Evolutionary conservation across 192 early-diverging fungal species (phyloP).

Genomic region (Borealophlyctis nickersoniae): DNA sequence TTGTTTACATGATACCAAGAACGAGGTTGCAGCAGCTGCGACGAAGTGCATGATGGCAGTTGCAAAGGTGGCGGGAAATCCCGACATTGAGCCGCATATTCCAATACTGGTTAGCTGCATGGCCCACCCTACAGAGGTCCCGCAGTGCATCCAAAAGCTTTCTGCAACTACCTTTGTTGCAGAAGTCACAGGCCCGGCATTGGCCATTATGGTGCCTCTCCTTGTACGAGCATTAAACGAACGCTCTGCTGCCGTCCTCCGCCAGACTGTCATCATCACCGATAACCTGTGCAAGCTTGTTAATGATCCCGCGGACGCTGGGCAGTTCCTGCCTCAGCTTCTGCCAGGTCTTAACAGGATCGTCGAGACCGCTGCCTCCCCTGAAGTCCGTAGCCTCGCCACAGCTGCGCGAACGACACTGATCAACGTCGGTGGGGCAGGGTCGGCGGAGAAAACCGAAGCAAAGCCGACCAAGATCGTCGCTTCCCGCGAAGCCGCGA

Average conservation of each 20-base stretch:
- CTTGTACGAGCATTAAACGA: conserved; percentile 56
- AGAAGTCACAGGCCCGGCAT: conserved; percentile 65
- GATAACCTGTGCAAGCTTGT: conserved; percentile 85
- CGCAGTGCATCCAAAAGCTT: conserved; percentile 69
- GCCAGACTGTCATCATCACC: conserved; percentile 70
- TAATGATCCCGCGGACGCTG: conserved; percentile 67
- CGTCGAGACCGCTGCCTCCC: conserved; percentile 70
- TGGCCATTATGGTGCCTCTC: conserved; percentile 71
- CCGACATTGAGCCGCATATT: conserved; percentile 73
- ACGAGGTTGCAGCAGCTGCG: conserved; percentile 58
- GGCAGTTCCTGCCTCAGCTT: conserved; percentile 75
- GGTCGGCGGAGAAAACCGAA: conserved; percentile 2
- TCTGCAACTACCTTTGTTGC: conserved; percentile 74
- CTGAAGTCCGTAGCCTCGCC: conserved; percentile 56
- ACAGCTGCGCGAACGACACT: conserved; percentile 65
- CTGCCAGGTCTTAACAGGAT: conserved; percentile 71
- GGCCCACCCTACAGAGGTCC: conserved; percentile 71
- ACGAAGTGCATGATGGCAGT: conserved; percentile 62
- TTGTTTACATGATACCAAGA: conserved; percentile 74
- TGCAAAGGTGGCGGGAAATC: conserved; percentile 70
- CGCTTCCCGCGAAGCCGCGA: conserved; percentile 7
- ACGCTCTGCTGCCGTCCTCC: conserved; percentile 62
- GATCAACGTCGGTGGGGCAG: conserved; percentile 43
- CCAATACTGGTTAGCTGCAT: conserved; percentile 69
- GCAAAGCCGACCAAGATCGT: no score